Evolutionary conservation across 257 asterid genomes (phyloP).

Genomic region (Solanum sejunctum): DNA sequence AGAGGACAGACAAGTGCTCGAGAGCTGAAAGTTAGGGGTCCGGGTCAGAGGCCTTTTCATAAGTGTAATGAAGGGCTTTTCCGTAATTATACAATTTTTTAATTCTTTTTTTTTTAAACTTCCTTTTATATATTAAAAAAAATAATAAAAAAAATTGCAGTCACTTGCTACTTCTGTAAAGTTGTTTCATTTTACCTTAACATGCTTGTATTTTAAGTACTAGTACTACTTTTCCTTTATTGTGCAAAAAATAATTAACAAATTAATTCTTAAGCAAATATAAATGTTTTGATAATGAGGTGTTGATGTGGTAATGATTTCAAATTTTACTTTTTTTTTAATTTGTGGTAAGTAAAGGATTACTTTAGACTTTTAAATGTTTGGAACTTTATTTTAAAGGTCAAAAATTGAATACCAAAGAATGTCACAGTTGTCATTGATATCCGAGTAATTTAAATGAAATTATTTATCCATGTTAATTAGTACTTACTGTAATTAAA

Average conservation of each 20-base stretch:
- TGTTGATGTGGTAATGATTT: background rate
- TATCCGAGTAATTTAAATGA: background rate
- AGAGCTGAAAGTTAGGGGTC: conserved; percentile 37
- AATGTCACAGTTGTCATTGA: conserved; percentile 7
- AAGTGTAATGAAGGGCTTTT: conserved; percentile 30
- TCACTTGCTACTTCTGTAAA: conserved; percentile 2
- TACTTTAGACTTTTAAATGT: background rate
- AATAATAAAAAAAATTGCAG: background rate
- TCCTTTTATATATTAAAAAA: background rate
- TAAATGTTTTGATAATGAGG: background rate
- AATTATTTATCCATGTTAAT: background rate
- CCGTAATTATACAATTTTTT: background rate
- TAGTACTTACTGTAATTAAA: background rate
- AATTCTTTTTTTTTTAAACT: background rate
- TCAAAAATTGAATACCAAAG: background rate
- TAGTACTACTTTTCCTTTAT: background rate
- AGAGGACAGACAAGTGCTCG: conserved; percentile 21
- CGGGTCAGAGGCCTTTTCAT: conserved; percentile 47
- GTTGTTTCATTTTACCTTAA: background rate
- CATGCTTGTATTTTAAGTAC: background rate
- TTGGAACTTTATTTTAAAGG: background rate
- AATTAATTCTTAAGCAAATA: background rate
- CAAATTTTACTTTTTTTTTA: background rate
- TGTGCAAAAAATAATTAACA: background rate
- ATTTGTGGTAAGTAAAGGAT: background rate